These are phyloP conservation scores for Syzygium aqueum DNA, from an alignment of 345 rosid genomes.

Conservation along the genomic window DNA sequence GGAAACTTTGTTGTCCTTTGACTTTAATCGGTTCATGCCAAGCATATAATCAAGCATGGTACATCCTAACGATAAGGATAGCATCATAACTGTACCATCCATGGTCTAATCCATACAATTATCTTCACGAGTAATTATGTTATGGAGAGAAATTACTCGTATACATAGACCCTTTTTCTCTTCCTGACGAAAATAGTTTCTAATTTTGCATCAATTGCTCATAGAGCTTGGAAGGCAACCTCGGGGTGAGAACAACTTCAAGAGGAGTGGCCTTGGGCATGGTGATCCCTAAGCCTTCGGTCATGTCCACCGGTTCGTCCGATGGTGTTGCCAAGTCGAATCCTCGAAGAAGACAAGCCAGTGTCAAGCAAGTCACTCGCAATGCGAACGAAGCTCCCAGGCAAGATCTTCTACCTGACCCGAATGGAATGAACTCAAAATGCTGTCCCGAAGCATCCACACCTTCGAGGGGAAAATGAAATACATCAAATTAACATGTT, in stretches of 20 bases:
- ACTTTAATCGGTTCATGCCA: background rate
- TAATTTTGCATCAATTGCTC: background rate
- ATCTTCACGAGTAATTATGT: background rate
- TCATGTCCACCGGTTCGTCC: background rate
- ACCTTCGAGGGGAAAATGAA: background rate
- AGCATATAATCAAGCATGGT: no score
- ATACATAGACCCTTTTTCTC: background rate
- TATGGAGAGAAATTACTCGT: background rate
- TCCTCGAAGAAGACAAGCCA: background rate
- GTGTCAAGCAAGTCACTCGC: background rate
- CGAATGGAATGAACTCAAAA: slow-evolving; percentile 19
- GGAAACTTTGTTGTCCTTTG: background rate
- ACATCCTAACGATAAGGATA: background rate
- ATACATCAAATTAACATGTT: background rate
- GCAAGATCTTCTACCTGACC: slow-evolving; percentile 22
- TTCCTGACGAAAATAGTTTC: background rate
- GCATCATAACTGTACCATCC: background rate
- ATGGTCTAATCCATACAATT: background rate
- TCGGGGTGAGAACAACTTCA: background rate
- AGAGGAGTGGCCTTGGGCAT: slow-evolving; percentile 3
- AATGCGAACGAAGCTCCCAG: slow-evolving; percentile 1
- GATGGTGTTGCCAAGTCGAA: background rate
- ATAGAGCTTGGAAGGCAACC: background rate
- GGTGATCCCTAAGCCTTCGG: background rate
- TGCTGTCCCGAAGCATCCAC: background rate